phyloP scores from a whole-genome alignment of 345 rosid species.

The Viola odorata region DNA sequence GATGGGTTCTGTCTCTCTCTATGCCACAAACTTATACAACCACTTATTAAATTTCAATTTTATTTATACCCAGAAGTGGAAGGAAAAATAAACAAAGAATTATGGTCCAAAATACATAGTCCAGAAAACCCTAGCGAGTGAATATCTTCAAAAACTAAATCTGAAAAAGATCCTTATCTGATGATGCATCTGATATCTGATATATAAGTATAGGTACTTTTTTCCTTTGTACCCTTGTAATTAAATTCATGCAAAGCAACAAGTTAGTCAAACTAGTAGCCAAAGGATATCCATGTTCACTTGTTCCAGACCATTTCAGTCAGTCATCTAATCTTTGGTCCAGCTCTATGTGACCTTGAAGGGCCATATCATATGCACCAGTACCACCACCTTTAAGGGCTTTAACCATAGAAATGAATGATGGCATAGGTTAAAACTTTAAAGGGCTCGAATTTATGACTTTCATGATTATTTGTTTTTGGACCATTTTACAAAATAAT shows the following conservation, averaged over 20 bases:
- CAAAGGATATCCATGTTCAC: neutral
- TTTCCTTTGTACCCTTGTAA: neutral
- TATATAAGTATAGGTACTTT: neutral
- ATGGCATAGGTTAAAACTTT: no score
- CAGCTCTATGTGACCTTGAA: slow-evolving; percentile 10
- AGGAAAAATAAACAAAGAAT: neutral
- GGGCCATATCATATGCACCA: neutral
- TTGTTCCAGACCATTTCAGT: neutral
- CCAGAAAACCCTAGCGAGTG: slow-evolving; percentile 10
- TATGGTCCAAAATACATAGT: slow-evolving; percentile 24
- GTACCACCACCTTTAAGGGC: neutral
- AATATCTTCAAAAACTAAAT: neutral
- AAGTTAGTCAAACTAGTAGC: slow-evolving; percentile 15
- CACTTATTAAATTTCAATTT: neutral
- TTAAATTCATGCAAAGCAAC: neutral
- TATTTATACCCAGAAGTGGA: no score
- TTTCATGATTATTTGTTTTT: no score
- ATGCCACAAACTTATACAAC: neutral
- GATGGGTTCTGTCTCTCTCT: slow-evolving; percentile 13
- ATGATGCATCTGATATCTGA: neutral
- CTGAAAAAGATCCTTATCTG: slow-evolving; percentile 2
- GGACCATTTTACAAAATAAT: no score
- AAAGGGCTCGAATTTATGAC: no score
- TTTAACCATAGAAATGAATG: no score
- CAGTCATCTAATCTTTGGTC: neutral